phyloP scores from a whole-genome alignment of 1,284 basidiomycete species.

The Mycena sp. region DNA sequence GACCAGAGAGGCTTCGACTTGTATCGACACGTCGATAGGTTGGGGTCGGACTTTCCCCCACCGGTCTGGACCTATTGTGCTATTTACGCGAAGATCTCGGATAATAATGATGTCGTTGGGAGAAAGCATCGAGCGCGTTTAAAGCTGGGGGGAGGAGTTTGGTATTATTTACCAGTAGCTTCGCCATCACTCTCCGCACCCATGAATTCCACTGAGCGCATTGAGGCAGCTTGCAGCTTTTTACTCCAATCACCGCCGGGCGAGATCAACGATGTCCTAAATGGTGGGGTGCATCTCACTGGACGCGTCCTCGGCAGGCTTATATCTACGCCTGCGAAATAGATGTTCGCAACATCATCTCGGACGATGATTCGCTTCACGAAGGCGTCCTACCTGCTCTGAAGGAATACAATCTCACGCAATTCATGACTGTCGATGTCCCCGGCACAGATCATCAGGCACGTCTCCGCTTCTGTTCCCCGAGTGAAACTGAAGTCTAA shows the following conservation, averaged over 20 bases:
- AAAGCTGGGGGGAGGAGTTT: background rate
- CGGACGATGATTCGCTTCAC: conserved; percentile 85
- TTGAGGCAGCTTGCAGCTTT: conserved; percentile 79
- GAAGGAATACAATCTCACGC: conserved; percentile 84
- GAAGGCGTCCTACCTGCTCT: conserved; percentile 80
- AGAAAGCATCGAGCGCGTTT: background rate
- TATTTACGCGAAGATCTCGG: conserved; percentile 7
- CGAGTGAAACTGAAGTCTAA: conserved; percentile 21
- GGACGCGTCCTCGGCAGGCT: conserved; percentile 7
- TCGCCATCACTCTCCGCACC: background rate
- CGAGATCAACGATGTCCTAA: conserved; percentile 95
- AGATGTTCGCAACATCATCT: conserved; percentile 91
- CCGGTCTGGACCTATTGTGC: conserved; percentile 50
- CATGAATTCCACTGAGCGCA: conserved; percentile 73
- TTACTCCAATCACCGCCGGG: conserved; percentile 92
- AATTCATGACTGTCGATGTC: conserved; percentile 87
- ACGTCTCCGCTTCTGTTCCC: conserved; percentile 30
- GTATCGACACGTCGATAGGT: conserved; percentile 53
- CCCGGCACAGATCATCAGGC: conserved; percentile 80
- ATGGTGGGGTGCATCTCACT: conserved; percentile 59
- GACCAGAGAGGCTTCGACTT: conserved; percentile 50
- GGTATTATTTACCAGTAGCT: background rate
- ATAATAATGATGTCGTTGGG: conserved; percentile 11
- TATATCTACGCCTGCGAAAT: conserved; percentile 28
- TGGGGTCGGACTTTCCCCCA: conserved; percentile 57